Percentiles rank a stretch among this genome's conserved stretches.
phyloP scores from a whole-genome alignment of 2,329 filamentous ascomycete genomes.

The Chlorencoelia australis region DNA sequence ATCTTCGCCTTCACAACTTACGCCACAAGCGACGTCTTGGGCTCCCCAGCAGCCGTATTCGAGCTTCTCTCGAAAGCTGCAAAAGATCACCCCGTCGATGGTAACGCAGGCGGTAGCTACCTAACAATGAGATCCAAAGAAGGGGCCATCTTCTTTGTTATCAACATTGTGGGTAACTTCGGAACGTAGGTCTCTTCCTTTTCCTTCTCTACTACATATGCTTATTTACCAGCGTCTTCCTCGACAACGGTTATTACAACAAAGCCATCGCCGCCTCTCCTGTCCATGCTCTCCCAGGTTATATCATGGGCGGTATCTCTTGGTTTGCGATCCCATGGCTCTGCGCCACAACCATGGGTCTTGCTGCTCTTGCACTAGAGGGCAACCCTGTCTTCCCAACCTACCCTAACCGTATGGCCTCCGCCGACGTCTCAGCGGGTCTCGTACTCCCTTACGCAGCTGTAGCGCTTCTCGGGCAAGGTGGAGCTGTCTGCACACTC shows the following conservation, averaged over 20 bases:
- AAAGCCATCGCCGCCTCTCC: conserved; percentile 85
- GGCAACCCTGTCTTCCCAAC: conserved; percentile 61
- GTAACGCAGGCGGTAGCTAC: conserved; percentile 74
- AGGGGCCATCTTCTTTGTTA: conserved; percentile 82
- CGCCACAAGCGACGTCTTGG: conserved; percentile 59
- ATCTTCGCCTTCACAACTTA: conserved; percentile 78
- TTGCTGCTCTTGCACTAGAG: conserved; percentile 72
- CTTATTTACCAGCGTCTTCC: conserved; percentile 47
- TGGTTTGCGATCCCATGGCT: conserved; percentile 95
- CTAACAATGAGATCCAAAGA: conserved; percentile 76
- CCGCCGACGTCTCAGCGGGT: conserved; percentile 69
- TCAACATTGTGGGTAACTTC: conserved; percentile 81
- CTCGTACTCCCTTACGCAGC: conserved; percentile 79
- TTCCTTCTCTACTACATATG: conserved; percentile 33
- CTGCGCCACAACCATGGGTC: conserved; percentile 78
- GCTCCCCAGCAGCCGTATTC: conserved; percentile 68
- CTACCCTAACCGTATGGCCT: conserved; percentile 60
- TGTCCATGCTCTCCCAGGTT: conserved; percentile 77
- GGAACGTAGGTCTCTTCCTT: conserved; percentile 31
- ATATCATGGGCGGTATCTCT: conserved; percentile 67
- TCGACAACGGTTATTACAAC: conserved; percentile 86
- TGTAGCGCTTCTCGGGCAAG: conserved; percentile 70
- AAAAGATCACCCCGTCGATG: conserved; percentile 60
- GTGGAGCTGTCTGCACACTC: conserved; percentile 68
- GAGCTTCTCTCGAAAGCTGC: conserved; percentile 65